phyloP scores from a whole-genome alignment of 1,284 basidiomycete genomes.

The Chiua sp. region DNA sequence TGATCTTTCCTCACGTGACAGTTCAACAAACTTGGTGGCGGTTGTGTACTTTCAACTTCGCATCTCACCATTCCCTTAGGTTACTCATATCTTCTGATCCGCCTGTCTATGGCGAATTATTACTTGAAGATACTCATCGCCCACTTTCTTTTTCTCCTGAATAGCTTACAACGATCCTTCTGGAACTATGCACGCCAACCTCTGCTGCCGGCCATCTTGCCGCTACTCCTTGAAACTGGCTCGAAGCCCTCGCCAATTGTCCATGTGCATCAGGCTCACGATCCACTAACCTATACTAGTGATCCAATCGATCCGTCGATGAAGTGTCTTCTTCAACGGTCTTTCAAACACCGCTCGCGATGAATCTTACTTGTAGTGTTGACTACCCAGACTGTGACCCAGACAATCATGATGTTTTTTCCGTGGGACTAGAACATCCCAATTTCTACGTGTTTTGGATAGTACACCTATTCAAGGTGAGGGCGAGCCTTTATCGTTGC shows the following conservation, averaged over 20 bases:
- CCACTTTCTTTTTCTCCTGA: constrained; percentile 22
- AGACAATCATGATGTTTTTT: not conserved
- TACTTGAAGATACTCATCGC: constrained; percentile 12
- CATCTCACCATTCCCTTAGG: not conserved
- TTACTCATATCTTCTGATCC: not conserved
- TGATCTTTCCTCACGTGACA: constrained; percentile 27
- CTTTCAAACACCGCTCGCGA: not conserved
- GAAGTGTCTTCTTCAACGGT: constrained; percentile 12
- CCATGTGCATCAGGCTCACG: not conserved
- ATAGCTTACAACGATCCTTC: constrained; percentile 14
- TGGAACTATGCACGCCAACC: constrained; percentile 10
- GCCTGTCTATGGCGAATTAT: constrained; percentile 3
- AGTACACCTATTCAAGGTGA: constrained; percentile 6
- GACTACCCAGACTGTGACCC: not conserved
- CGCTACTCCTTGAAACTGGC: constrained; percentile 8
- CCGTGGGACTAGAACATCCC: not conserved
- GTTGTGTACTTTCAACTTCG: not conserved
- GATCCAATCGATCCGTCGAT: constrained; percentile 2
- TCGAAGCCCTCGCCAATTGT: not conserved
- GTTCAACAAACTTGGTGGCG: too few species aligned
- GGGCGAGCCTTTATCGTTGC: not conserved
- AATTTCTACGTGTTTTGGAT: constrained; percentile 3
- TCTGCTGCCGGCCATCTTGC: constrained; percentile 12
- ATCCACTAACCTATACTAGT: constrained; percentile 2
- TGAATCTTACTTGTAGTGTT: constrained; percentile 11